These are phyloP conservation scores for Priceomyces medius DNA, from an alignment of 805 yeast genomes.

Conservation along the genomic window DNA sequence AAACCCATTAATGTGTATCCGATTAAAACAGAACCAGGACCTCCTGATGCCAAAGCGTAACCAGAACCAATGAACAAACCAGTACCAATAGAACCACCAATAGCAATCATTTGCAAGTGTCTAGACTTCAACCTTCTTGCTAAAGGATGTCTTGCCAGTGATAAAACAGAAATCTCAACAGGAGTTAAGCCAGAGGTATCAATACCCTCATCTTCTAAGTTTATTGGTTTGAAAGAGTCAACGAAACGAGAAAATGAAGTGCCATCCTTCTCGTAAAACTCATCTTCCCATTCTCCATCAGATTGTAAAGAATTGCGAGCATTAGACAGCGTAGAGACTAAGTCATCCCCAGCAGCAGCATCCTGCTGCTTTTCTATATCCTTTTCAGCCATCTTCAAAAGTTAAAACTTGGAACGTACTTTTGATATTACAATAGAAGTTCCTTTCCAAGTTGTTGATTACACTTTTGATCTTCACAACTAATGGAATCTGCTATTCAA, in stretches of 20 bases:
- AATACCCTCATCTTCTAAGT: slow-evolving; percentile 41
- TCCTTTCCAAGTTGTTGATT: too few species aligned
- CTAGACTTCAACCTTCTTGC: slow-evolving; percentile 44
- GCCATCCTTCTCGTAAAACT: neutral
- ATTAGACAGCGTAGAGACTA: neutral
- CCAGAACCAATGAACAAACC: slow-evolving; percentile 45
- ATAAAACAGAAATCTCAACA: slow-evolving; percentile 37
- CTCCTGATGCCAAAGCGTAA: slow-evolving; percentile 35
- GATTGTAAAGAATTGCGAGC: neutral
- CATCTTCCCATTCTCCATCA: neutral
- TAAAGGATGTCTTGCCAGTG: slow-evolving; percentile 43
- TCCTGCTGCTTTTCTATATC: neutral
- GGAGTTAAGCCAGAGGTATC: slow-evolving; percentile 39
- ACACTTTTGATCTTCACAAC: too few species aligned
- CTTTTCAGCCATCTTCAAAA: neutral
- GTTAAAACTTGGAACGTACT: too few species aligned
- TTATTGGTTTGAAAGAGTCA: slow-evolving; percentile 39
- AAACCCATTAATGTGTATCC: slow-evolving; percentile 59
- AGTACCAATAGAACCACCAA: slow-evolving; percentile 59
- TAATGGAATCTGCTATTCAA: too few species aligned
- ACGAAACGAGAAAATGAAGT: slow-evolving; percentile 14
- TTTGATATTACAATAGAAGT: too few species aligned
- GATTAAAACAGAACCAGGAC: slow-evolving; percentile 47
- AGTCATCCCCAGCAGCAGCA: neutral
- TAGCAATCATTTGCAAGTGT: slow-evolving; percentile 63